Evolutionary conservation across 192 early-diverging fungal species (phyloP).

Genomic region (Thoreauomyces humboldtii): DNA sequence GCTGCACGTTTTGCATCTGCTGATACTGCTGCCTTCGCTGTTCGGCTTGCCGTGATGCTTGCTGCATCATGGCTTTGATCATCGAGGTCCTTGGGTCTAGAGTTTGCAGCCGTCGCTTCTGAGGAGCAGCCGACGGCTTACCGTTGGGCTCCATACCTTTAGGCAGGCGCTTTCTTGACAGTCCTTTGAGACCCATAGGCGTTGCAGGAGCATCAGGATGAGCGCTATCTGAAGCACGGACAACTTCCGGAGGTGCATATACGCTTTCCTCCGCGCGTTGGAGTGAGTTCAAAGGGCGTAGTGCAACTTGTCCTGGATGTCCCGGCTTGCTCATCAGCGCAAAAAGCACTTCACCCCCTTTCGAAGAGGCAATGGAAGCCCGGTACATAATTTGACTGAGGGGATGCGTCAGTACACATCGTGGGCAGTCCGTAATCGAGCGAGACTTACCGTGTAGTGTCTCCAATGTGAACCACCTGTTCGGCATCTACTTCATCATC

Average conservation of each 20-base stretch:
- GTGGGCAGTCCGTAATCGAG: no score
- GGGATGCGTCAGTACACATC: no score
- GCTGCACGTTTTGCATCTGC: constrained; percentile 9
- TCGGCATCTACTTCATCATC: constrained; percentile 30
- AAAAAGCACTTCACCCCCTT: constrained; percentile 12
- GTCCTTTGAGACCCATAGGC: constrained; percentile 8
- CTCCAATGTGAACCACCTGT: background rate
- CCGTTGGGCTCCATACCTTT: constrained; percentile 5
- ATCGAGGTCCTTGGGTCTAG: constrained; percentile 26
- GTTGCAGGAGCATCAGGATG: background rate
- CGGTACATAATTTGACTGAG: constrained; percentile 15
- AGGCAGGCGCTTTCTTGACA: constrained; percentile 19
- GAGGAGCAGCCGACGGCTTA: constrained; percentile 17
- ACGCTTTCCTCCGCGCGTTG: constrained; percentile 22
- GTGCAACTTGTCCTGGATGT: constrained; percentile 21
- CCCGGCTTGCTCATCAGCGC: constrained; percentile 21
- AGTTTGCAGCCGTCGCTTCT: constrained; percentile 12
- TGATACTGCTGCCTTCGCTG: constrained; percentile 28
- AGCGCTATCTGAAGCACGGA: constrained; percentile 4
- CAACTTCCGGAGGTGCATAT: constrained; percentile 10
- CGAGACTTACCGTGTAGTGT: constrained; percentile 13
- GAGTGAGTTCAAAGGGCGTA: constrained; percentile 4
- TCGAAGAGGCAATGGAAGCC: constrained; percentile 10
- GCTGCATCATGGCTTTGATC: constrained; percentile 33
- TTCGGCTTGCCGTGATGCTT: constrained; percentile 33